Percentiles rank a stretch among this genome's conserved stretches.
These are phyloP conservation scores for Scedosporium apiospermum DNA, from an alignment of 2,329 filamentous ascomycete species.

Conservation along the genomic window DNA sequence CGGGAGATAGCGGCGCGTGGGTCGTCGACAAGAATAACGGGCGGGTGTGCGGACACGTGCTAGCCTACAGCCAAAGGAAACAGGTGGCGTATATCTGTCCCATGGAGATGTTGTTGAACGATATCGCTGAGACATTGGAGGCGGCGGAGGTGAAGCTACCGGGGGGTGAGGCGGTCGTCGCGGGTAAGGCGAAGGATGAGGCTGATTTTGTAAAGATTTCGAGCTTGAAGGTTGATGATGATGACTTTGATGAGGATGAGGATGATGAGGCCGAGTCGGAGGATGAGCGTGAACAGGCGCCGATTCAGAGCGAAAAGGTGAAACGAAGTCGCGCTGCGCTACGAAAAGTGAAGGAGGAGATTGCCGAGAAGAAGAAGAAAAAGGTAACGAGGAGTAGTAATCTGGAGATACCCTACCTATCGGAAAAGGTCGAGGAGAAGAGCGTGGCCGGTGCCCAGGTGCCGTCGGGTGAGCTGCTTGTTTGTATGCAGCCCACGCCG, in stretches of 20 bases:
- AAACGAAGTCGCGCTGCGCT: not conserved
- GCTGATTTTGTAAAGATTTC: slow-evolving; percentile 6
- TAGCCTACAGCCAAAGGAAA: slow-evolving; percentile 77
- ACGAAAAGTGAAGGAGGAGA: not conserved
- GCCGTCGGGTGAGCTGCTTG: not conserved
- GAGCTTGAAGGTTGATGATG: slow-evolving; percentile 1
- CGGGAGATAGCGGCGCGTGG: slow-evolving; percentile 91
- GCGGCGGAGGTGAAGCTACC: slow-evolving; percentile 64
- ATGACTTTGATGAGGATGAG: not conserved
- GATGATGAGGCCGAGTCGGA: not conserved
- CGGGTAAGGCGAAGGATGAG: not conserved
- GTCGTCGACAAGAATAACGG: slow-evolving; percentile 73
- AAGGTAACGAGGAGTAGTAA: not conserved
- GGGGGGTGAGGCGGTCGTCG: slow-evolving; percentile 35
- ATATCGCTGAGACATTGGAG: slow-evolving; percentile 71
- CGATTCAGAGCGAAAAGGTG: not conserved
- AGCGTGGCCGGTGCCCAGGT: not conserved
- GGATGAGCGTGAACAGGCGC: not conserved
- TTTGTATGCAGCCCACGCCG: slow-evolving; percentile 1
- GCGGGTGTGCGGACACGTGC: slow-evolving; percentile 76
- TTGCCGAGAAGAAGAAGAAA: not conserved
- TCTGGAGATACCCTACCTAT: not conserved
- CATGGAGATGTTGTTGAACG: slow-evolving; percentile 81
- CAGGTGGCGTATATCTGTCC: slow-evolving; percentile 85
- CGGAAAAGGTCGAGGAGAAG: slow-evolving; percentile 5